A percentile compares a stretch with the other conserved stretches of the same genome.
These are phyloP conservation scores for Parastagonospora avenae DNA, from an alignment of 2,329 filamentous ascomycete genomes.

Conservation along the genomic window DNA sequence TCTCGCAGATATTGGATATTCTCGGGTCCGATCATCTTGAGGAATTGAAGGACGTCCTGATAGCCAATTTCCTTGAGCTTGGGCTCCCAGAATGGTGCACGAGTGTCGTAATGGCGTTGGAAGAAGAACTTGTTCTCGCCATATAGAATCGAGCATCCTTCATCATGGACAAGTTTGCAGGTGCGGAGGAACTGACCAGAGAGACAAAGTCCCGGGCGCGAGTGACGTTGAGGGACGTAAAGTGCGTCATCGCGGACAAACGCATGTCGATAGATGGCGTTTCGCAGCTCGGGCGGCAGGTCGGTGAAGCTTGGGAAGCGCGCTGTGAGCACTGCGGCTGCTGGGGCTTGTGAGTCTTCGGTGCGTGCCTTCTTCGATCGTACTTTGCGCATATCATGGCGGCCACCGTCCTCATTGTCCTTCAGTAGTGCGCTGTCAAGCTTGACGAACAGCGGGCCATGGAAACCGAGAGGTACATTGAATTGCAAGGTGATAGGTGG, in stretches of 20 bases:
- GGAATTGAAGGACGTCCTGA: constrained; percentile 51
- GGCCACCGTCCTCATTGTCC: constrained; percentile 8
- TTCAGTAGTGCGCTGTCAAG: constrained; percentile 41
- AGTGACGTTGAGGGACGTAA: constrained; percentile 33
- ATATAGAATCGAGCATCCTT: constrained; percentile 56
- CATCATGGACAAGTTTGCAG: constrained; percentile 52
- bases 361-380: constrained; percentile 12
- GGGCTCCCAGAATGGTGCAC: constrained; percentile 49
- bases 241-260: constrained; percentile 47
- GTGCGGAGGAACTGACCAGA: constrained; percentile 54
- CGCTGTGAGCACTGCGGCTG: background rate
- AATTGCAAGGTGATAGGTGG: constrained; percentile 50
- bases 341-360: background rate
- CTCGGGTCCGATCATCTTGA: constrained; percentile 54
- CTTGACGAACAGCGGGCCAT: constrained; percentile 52
- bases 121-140: constrained; percentile 57
- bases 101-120: constrained; percentile 43
- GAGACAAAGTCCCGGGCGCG: constrained; percentile 35
- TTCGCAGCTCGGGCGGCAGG: constrained; percentile 52
- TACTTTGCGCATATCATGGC: constrained; percentile 22
- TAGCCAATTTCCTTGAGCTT: constrained; percentile 55
- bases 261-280: constrained; percentile 53
- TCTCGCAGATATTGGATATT: constrained; percentile 55
- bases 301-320: constrained; percentile 29
- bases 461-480: constrained; percentile 52